Percentiles rank a stretch among this genome's conserved stretches.
Conservation (phyloP, 2,329 filamentous ascomycete species). For the Gaeumannomyces sp. region DNA sequence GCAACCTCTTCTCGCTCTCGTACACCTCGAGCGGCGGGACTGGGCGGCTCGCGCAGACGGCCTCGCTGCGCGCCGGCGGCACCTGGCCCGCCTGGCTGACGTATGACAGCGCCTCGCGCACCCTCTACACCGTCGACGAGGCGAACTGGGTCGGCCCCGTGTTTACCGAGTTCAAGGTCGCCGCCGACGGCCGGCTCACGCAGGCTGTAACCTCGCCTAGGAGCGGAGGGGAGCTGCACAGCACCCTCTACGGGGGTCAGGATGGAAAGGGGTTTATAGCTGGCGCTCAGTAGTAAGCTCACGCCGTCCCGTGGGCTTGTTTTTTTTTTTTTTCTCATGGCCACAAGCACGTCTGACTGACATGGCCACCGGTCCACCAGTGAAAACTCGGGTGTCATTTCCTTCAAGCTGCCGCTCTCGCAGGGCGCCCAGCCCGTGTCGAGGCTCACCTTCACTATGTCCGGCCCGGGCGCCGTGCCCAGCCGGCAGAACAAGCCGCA, state of each 20-base stretch:
- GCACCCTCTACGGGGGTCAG: slow-evolving; percentile 31
- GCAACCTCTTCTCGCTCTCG: slow-evolving; percentile 31
- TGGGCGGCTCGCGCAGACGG: slow-evolving; percentile 21
- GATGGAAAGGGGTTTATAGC: slow-evolving; percentile 35
- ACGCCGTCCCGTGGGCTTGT: background rate
- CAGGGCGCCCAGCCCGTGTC: slow-evolving; percentile 25
- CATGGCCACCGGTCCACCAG: slow-evolving; percentile 18
- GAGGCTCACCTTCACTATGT: slow-evolving; percentile 34
- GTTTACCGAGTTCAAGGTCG: slow-evolving; percentile 28
- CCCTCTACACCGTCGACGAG: slow-evolving; percentile 33
- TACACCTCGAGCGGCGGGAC: slow-evolving; percentile 19
- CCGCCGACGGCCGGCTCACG: slow-evolving; percentile 25
- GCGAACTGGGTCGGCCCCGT: slow-evolving; percentile 27
- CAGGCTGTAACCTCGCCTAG: slow-evolving; percentile 24
- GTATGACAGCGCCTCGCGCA: slow-evolving; percentile 24
- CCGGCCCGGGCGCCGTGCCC: slow-evolving; percentile 34
- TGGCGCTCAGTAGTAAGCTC: slow-evolving; percentile 36
- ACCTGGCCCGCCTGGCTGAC: slow-evolving; percentile 32
- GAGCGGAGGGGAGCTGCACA: slow-evolving; percentile 33
- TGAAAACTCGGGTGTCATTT: slow-evolving; percentile 35
- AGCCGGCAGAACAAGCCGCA: slow-evolving; percentile 49
- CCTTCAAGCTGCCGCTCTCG: slow-evolving; percentile 34
- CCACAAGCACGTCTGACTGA: background rate
- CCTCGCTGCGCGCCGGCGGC: slow-evolving; percentile 26
- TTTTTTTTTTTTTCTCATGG: background rate